These are phyloP conservation scores for Penicillium sp. DNA, from an alignment of 2,329 filamentous ascomycete genomes.

Conservation along the genomic window DNA sequence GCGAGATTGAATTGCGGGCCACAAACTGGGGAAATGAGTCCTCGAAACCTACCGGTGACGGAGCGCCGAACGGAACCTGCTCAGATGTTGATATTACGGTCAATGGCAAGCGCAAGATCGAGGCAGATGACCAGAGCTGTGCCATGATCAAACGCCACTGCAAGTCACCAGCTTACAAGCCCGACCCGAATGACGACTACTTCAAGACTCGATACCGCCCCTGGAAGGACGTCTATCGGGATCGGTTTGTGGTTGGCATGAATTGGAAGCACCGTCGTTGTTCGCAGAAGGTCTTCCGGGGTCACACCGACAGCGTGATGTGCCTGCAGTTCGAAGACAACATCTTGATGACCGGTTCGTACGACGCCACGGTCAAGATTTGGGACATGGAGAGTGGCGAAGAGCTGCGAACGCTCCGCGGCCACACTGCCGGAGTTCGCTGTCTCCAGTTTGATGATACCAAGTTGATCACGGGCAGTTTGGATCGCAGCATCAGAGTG, in stretches of 20 bases:
- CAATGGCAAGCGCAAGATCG: constrained; percentile 30
- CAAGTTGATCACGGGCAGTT: constrained; percentile 84
- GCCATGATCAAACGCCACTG: constrained; percentile 34
- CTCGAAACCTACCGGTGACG: constrained; percentile 39
- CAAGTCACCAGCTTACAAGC: constrained; percentile 21
- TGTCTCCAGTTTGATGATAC: constrained; percentile 90
- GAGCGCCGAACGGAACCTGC: constrained; percentile 17
- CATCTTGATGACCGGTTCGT: constrained; percentile 88
- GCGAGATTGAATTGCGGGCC: constrained; percentile 72
- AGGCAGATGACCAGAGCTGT: constrained; percentile 27
- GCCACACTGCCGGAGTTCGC: constrained; percentile 79
- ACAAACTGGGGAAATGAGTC: constrained; percentile 58
- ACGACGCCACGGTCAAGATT: constrained; percentile 91
- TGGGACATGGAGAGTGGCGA: constrained; percentile 91
- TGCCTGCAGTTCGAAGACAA: constrained; percentile 80
- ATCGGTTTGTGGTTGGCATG: constrained; percentile 89
- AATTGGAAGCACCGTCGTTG: constrained; percentile 98
- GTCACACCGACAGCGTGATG: constrained; percentile 85
- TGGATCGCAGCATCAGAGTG: constrained; percentile 83
- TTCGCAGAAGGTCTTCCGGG: constrained; percentile 77
- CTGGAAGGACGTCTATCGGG: constrained; percentile 97
- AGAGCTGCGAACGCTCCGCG: constrained; percentile 77
- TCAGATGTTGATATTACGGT: constrained; percentile 13
- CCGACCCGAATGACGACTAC: constrained; percentile 45
- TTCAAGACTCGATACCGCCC: constrained; percentile 59